phyloP scores from a whole-genome alignment of 2,329 filamentous ascomycete genomes.

The Plectosphaerella cucumerina region DNA sequence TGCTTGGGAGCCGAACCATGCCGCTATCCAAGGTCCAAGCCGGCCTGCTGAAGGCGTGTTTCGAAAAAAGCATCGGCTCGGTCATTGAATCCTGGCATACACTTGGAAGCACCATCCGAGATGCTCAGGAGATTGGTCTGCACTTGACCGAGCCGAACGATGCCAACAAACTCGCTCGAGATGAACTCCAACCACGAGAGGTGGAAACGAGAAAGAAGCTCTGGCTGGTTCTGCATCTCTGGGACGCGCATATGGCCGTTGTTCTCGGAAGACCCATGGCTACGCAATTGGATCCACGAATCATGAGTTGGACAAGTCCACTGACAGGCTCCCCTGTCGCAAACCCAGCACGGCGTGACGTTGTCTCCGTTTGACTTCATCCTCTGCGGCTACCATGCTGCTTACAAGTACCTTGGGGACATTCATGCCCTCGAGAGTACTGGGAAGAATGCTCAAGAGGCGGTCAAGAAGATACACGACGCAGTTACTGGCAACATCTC shows the following conservation, averaged over 20 bases:
- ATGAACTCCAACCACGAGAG: background rate
- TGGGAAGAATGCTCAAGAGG: background rate
- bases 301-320: background rate
- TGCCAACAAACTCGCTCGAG: background rate
- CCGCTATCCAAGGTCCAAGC: constrained; percentile 5
- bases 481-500: constrained; percentile 4
- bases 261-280: constrained; percentile 9
- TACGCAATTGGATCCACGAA: constrained; percentile 1
- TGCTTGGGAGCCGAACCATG: constrained; percentile 1
- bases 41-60: constrained; percentile 4
- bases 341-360: background rate
- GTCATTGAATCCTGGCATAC: constrained; percentile 9
- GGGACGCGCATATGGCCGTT: constrained; percentile 9
- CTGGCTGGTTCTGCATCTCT: constrained; percentile 8
- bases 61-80: constrained; percentile 6
- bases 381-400: constrained; percentile 8
- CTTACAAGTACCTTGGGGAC: constrained; percentile 6
- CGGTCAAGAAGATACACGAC: constrained; percentile 5
- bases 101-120: constrained; percentile 6
- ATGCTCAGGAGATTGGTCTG: constrained; percentile 10
- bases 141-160: background rate
- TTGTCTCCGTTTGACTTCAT: constrained; percentile 5
- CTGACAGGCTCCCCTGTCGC: background rate
- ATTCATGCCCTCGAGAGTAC: constrained; percentile 4
- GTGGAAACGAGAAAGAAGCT: constrained; percentile 1